A percentile compares a stretch with the other conserved stretches of the same genome.
These are phyloP conservation scores for Friedmanniomyces endolithicus DNA, from an alignment of 495 filamentous ascomycete genomes.

Conservation along the genomic window DNA sequence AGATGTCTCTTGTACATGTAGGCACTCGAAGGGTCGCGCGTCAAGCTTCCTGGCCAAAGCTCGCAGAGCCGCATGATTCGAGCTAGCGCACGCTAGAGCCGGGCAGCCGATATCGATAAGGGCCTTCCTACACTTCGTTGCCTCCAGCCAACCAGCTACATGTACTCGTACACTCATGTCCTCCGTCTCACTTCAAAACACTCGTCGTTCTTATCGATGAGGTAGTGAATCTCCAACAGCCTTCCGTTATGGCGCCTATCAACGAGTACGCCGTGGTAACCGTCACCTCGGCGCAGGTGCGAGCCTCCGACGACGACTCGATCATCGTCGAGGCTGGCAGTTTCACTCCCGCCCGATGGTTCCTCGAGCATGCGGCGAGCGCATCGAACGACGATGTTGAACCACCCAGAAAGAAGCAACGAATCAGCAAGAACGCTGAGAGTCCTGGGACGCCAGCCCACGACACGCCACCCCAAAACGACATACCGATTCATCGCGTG, in stretches of 20 bases:
- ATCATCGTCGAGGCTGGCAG: conserved; percentile 17
- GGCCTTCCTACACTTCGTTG: not conserved
- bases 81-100: not conserved
- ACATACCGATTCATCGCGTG: conserved; percentile 7
- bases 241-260: conserved; percentile 3
- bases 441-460: not conserved
- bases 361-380: conserved; percentile 5
- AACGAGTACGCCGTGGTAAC: conserved; percentile 10
- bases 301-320: conserved; percentile 1
- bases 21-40: not conserved
- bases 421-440: not conserved
- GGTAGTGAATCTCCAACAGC: not conserved
- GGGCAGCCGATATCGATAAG: not conserved
- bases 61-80: not conserved
- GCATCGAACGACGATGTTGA: not conserved
- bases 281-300: conserved; percentile 4
- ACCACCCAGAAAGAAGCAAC: conserved; percentile 7
- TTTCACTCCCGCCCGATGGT: conserved; percentile 14
- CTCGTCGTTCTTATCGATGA: not conserved
- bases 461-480: not conserved
- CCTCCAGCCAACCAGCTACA: too few species aligned
- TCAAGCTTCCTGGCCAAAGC: conserved; percentile 1
- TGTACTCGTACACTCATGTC: not conserved
- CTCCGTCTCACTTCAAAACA: not conserved
- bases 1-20: conserved; percentile 2